phyloP scores from a whole-genome alignment of 495 filamentous ascomycete species.

The Tuber umbilicatum region DNA sequence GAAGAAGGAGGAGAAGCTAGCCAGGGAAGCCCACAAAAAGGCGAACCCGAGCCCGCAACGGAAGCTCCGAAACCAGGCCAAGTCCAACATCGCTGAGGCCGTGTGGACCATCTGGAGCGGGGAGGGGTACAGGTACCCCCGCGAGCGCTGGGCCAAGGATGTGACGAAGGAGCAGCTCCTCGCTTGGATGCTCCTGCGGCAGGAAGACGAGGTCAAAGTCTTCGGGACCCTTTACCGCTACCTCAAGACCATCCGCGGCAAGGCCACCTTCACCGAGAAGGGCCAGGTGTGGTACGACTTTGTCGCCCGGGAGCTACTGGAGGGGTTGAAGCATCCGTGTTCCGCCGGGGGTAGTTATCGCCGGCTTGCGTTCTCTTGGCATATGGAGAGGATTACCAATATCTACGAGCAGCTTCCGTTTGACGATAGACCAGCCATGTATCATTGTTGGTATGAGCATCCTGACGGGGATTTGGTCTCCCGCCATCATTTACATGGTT shows the following conservation, averaged over 20 bases:
- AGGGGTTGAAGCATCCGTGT: neutral
- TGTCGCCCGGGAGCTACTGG: neutral
- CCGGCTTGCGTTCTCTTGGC: neutral
- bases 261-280: neutral
- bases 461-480: neutral
- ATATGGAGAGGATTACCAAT: neutral
- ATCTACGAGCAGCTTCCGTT: neutral
- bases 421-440: neutral
- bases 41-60: neutral
- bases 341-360: neutral
- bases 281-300: neutral
- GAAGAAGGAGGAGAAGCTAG: neutral
- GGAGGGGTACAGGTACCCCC: neutral
- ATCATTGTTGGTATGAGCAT: neutral
- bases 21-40: neutral
- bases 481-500: neutral
- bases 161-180: conserved; percentile 2
- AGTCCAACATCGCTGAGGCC: neutral
- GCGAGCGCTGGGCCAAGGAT: conserved; percentile 7
- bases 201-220: neutral
- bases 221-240: neutral
- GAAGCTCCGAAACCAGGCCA: neutral
- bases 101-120: neutral
- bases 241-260: neutral
- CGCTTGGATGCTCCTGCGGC: neutral